Base-by-base conservation (phyloP, 2,329 filamentous ascomycete genomes). In the Hypoxylon sp. region DNA sequence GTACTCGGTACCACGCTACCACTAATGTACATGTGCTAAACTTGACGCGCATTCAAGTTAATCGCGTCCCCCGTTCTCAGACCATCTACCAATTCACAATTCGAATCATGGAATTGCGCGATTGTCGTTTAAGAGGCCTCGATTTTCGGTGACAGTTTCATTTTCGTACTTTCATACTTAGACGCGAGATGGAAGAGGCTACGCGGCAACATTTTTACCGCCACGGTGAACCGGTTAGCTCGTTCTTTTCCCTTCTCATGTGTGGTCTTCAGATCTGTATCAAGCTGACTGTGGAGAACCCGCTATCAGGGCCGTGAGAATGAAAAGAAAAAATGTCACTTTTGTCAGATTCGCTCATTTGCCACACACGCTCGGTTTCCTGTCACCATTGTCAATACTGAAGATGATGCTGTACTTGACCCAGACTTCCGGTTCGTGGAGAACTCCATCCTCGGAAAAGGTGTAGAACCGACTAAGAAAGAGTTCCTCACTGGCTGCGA, bases 401-500 rank as follows among this genome's bases (percentile, higher is more conserved):
- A 87, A 1, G 90, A 92, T 71, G 79, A 84, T 63, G 83, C 74
- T 71, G 84, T 73, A n/a, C 81, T 89, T 13, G 89, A 91, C 0
- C 79, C 87, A 0, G 81, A 86, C 42, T 97, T 96, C 73, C 83
- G 83, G 0, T 95, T 94, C 77, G 90, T 94, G 59, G 82, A 90
- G 5, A 79, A 85, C 0, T 90, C 88, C 9, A 81, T 91, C 3
- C 82, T 92, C 1, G 81, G 86, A 2, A 73, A 84, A 0, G 91
- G 88, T 19, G 90, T 95, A 0, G 78, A 86, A 47, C 83, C 85
- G 11, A 87, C 87, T 3, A 87, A 87, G 67, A 81, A 83, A 52
- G 90, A 85, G 29, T 92, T 93, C 60, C 86, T 89, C 69, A 85
- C 84, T 60, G 93, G 93, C 2, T 97, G 93, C 76, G 80, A 86